phyloP scores from a whole-genome alignment of 768 basidiomycete genomes.

The Chalciporus sphaerocephalus region DNA sequence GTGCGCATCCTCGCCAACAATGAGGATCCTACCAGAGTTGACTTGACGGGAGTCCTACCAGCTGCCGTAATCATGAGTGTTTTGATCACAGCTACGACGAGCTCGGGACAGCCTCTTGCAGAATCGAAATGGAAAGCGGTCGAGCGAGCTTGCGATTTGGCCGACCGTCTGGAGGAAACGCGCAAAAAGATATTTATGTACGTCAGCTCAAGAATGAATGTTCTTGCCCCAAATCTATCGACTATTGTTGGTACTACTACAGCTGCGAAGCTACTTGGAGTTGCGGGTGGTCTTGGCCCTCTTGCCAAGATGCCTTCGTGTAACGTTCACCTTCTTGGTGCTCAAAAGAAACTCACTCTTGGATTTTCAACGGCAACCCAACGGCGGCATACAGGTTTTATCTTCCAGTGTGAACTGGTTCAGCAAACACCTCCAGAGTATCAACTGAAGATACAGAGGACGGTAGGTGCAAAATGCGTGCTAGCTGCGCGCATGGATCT shows the following conservation, averaged over 20 bases:
- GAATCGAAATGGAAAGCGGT: slow-evolving; percentile 77
- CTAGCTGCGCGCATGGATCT: slow-evolving; percentile 92
- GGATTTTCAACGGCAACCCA: slow-evolving; percentile 89
- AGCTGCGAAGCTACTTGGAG: slow-evolving; percentile 96
- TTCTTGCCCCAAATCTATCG: slow-evolving; percentile 96
- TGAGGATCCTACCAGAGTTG: slow-evolving; percentile 84
- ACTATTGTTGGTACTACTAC: slow-evolving; percentile 98
- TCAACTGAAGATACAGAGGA: slow-evolving; percentile 87
- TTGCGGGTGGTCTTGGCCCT: slow-evolving; percentile 88
- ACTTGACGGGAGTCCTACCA: slow-evolving; percentile 74
- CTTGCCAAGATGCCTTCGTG: slow-evolving; percentile 93
- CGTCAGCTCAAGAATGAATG: slow-evolving; percentile 98
- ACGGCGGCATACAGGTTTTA: slow-evolving; percentile 91
- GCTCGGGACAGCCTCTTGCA: slow-evolving; percentile 68
- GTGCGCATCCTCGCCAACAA: slow-evolving; percentile 86
- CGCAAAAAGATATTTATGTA: slow-evolving; percentile 98
- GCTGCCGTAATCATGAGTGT: slow-evolving; percentile 94
- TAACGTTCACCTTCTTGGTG: slow-evolving; percentile 93
- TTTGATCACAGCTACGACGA: slow-evolving; percentile 90
- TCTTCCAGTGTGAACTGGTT: slow-evolving; percentile 90
- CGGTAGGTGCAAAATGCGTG: slow-evolving; percentile 87
- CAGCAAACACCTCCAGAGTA: slow-evolving; percentile 84
- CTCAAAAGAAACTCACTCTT: slow-evolving; percentile 86
- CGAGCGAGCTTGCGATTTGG: slow-evolving; percentile 81
- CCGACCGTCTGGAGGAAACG: slow-evolving; percentile 82